Conservation (phyloP, 805 yeast species). For the Hanseniaspora valbyensis region DNA sequence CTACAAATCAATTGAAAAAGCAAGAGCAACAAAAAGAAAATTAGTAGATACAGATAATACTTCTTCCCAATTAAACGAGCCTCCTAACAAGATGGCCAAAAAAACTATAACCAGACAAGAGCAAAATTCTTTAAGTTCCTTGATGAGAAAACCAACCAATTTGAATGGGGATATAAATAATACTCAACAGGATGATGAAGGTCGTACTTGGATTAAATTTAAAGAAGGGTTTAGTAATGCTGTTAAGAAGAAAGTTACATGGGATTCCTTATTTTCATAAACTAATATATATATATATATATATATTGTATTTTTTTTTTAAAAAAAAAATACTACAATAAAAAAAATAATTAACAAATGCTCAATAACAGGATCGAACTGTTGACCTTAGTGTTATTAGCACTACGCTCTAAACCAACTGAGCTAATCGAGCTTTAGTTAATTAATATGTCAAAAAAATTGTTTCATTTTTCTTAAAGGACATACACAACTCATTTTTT, state of each 20-base stretch:
- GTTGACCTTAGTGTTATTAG: slow-evolving; percentile 14
- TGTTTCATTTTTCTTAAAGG: background rate
- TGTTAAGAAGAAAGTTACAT: slow-evolving; percentile 68
- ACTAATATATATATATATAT: background rate
- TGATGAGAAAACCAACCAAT: background rate
- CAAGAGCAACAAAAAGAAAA: background rate
- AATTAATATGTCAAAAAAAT: background rate
- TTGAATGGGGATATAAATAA: slow-evolving; percentile 12
- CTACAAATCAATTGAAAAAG: background rate
- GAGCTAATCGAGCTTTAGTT: slow-evolving; percentile 16
- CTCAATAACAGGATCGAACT: slow-evolving; percentile 16
- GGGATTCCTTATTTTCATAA: slow-evolving; percentile 60
- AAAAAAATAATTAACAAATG: background rate
- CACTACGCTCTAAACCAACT: slow-evolving; percentile 16
- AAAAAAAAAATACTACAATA: slow-evolving; percentile 4
- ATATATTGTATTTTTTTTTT: background rate
- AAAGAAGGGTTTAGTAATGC: slow-evolving; percentile 90
- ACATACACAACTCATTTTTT: too few relatives aligned
- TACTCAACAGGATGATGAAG: slow-evolving; percentile 18
- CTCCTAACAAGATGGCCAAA: background rate
- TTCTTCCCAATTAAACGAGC: background rate
- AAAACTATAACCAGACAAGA: background rate
- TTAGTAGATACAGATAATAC: background rate
- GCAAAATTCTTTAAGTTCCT: background rate
- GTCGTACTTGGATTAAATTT: slow-evolving; percentile 72